Conservation (phyloP, 305 asterid species). For the Fraxinus greggii region DNA sequence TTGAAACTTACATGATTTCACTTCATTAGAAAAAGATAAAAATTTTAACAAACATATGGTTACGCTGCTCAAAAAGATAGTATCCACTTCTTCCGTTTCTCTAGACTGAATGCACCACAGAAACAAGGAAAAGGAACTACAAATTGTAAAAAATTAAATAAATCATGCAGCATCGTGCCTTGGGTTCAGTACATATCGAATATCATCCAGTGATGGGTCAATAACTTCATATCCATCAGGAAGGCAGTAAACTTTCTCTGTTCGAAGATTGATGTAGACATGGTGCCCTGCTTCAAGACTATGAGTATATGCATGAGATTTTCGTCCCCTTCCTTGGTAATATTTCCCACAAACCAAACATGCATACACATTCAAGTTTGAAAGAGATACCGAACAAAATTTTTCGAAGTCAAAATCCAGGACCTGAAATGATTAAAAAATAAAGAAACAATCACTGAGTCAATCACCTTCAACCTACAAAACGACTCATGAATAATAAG, state of each 20-base stretch:
- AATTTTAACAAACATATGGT: neutral
- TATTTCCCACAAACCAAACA: constrained; percentile 96
- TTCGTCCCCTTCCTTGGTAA: constrained; percentile 91
- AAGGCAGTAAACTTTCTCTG: constrained; percentile 95
- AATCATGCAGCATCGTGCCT: constrained; percentile 44
- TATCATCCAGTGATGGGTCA: constrained; percentile 90
- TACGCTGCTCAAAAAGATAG: neutral
- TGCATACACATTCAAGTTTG: constrained; percentile 92
- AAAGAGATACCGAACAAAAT: constrained; percentile 91
- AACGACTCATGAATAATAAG: neutral
- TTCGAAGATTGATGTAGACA: constrained; percentile 85
- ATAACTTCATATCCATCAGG: constrained; percentile 97
- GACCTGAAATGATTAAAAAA: constrained; percentile 54
- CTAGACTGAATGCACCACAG: neutral
- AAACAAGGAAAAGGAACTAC: neutral
- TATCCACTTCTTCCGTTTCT: neutral
- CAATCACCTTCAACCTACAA: neutral
- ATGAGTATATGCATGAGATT: constrained; percentile 94
- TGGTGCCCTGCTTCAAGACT: constrained; percentile 96
- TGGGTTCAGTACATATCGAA: constrained; percentile 88
- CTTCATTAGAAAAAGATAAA: constrained; percentile 1
- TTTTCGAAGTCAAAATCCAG: constrained; percentile 95
- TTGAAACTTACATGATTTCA: neutral
- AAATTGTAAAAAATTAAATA: neutral
- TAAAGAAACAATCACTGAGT: neutral